Base-by-base conservation (phyloP, 208 protist species). In the Leishmania aethiopica region DNA sequence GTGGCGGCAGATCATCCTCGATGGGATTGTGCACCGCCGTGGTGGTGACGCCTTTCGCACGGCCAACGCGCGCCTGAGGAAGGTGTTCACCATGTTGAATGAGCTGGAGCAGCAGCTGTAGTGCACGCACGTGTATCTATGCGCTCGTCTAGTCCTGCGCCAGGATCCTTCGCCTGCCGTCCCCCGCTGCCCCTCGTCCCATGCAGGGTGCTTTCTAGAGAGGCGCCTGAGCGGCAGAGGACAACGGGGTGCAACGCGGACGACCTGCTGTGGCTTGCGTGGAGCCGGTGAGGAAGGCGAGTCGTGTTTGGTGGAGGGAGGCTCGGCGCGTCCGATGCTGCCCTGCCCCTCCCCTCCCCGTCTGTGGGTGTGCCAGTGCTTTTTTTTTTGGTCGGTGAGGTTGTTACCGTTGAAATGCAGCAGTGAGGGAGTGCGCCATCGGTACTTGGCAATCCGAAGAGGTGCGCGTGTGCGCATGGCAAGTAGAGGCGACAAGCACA, bases 31-130 rank as follows among this genome's bases (percentile, higher is more conserved):
- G 71, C 90, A 95, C 77, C 88, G 92, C 35, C 76, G 90, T 13
- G 94, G 94, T 15, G 80, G 72, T 10, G 78, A 84, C 10, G 81
- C 86, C 32, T 59, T 97, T 28, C 80, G 84, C 35, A 85, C 75
- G 25, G 92, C 92, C 32, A 97, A 96, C 81, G 86, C 95, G 35
- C 86, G 84, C 25, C 85, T 97, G 19, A 90, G 89, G 8, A 87
- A 93, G 74, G 87, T 95, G 45, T 89, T 94, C 73, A 51, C 57
- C 42, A 84, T 94, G 35, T 79, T 97, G 69, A 88, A 86, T 45
- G 86, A 91, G 74, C 80, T 89, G 13, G 91, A 94, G 51, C 81
- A 84, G 32, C 19, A 86, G 71, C 80, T 82, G 1, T 78, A 78
- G 19, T 79, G 59, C 53, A 19, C 15, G 22, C 45, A 59, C 28